phyloP scores from a whole-genome alignment of 176 grass and related monocot species.

The Canna indica region DNA sequence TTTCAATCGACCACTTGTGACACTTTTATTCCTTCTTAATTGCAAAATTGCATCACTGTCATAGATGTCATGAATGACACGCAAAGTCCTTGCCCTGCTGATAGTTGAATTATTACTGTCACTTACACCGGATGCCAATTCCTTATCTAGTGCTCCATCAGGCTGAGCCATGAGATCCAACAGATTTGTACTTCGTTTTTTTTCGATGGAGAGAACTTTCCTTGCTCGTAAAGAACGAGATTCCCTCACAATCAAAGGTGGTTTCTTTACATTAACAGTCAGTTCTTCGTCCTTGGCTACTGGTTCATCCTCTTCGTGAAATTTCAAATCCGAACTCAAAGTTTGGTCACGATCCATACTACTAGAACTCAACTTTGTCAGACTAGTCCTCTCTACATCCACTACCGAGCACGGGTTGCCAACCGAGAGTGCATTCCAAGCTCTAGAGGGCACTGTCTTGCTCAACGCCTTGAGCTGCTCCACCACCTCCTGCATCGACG shows the following conservation, averaged over 20 bases:
- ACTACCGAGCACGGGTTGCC: slow-evolving; percentile 89
- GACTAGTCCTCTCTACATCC: slow-evolving; percentile 60
- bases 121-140: neutral
- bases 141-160: neutral
- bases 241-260: slow-evolving; percentile 24
- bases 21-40: neutral
- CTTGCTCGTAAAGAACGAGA: slow-evolving; percentile 23
- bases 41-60: slow-evolving; percentile 5
- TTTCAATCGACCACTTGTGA: neutral
- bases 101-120: neutral
- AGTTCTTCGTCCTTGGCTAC: slow-evolving; percentile 30
- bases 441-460: slow-evolving; percentile 46
- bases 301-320: slow-evolving; percentile 6
- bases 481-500: slow-evolving; percentile 74
- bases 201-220: slow-evolving; percentile 23
- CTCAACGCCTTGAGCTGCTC: slow-evolving; percentile 49
- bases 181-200: slow-evolving; percentile 61
- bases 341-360: neutral
- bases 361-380: slow-evolving; percentile 30
- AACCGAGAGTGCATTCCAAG: slow-evolving; percentile 66
- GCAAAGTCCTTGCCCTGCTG: neutral
- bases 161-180: slow-evolving; percentile 70
- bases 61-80: neutral
- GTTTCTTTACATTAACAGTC: slow-evolving; percentile 31
- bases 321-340: neutral